Evolutionary conservation across 768 basidiomycete species (phyloP).

Genomic region (Lactifluus rugatus): DNA sequence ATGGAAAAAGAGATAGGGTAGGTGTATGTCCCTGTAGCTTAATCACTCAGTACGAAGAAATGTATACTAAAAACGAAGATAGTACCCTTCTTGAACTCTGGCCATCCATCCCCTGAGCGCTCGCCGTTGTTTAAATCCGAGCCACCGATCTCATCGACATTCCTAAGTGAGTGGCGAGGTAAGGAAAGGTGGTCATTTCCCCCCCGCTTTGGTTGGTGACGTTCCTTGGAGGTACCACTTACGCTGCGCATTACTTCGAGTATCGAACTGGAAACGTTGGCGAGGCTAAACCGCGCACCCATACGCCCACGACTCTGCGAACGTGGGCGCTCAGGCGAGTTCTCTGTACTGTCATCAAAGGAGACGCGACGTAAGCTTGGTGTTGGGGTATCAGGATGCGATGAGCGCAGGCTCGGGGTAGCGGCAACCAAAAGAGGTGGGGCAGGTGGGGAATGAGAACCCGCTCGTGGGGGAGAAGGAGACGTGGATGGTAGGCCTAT

Average conservation of each 20-base stretch:
- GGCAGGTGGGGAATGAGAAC: background rate
- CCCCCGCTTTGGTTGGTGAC: slow-evolving; percentile 23
- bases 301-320: slow-evolving; percentile 15
- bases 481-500: background rate
- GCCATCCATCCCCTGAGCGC: slow-evolving; percentile 52
- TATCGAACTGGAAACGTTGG: slow-evolving; percentile 12
- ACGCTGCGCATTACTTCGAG: slow-evolving; percentile 8
- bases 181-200: slow-evolving; percentile 23
- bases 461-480: background rate
- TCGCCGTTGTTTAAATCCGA: slow-evolving; percentile 33
- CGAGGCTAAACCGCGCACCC: slow-evolving; percentile 12
- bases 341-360: background rate
- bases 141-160: slow-evolving; percentile 31
- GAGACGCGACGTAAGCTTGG: background rate
- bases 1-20: slow-evolving; percentile 91
- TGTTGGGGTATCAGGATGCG: background rate
- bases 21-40: slow-evolving; percentile 71
- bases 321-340: background rate
- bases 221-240: slow-evolving; percentile 15
- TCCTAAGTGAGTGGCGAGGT: slow-evolving; percentile 28
- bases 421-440: background rate
- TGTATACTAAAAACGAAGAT: background rate
- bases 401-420: background rate
- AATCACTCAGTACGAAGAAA: background rate
- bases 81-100: slow-evolving; percentile 79